A percentile compares a stretch with the other conserved stretches of the same genome.
Conservation (phyloP, 2,329 filamentous ascomycete genomes). For the Cladorrhinum sp. region DNA sequence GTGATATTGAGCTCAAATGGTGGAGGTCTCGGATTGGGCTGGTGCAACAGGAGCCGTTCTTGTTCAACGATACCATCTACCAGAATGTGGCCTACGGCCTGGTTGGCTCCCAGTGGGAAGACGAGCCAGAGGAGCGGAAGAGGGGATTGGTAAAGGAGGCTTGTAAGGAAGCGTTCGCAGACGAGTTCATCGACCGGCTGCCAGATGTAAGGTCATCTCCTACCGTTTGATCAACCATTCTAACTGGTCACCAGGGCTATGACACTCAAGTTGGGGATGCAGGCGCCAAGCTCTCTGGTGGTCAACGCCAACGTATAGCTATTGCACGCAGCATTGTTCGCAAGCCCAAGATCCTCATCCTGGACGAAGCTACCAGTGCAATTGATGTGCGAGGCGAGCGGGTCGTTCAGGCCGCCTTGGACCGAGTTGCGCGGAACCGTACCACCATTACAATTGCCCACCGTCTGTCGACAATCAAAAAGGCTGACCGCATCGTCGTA, state of each 20-base stretch:
- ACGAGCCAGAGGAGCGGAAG: slow-evolving; percentile 41
- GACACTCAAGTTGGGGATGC: slow-evolving; percentile 72
- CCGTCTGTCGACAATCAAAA: slow-evolving; percentile 69
- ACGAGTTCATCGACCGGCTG: slow-evolving; percentile 64
- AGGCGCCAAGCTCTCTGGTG: slow-evolving; percentile 74
- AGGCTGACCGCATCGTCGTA: slow-evolving; percentile 76
- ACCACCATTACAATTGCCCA: slow-evolving; percentile 76
- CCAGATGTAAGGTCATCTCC: slow-evolving; percentile 44
- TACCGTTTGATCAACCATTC: background rate
- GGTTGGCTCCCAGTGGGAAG: slow-evolving; percentile 39
- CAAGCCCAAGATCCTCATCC: slow-evolving; percentile 61
- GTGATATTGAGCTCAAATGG: slow-evolving; percentile 61
- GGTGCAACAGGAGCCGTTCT: slow-evolving; percentile 39
- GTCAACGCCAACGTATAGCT: slow-evolving; percentile 67
- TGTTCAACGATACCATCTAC: slow-evolving; percentile 46
- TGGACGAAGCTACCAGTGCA: slow-evolving; percentile 71
- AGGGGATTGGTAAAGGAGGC: slow-evolving; percentile 59
- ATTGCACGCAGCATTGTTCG: slow-evolving; percentile 68
- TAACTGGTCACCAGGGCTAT: slow-evolving; percentile 51
- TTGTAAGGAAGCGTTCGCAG: slow-evolving; percentile 64
- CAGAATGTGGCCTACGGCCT: slow-evolving; percentile 54
- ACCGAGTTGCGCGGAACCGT: slow-evolving; percentile 56
- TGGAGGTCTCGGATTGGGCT: slow-evolving; percentile 47
- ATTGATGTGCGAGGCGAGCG: slow-evolving; percentile 57
- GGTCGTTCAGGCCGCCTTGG: slow-evolving; percentile 63